A percentile compares a stretch with the other conserved stretches of the same genome.
phyloP scores from a whole-genome alignment of 2,329 filamentous ascomycete genomes.

The Colletotrichum orbiculare region DNA sequence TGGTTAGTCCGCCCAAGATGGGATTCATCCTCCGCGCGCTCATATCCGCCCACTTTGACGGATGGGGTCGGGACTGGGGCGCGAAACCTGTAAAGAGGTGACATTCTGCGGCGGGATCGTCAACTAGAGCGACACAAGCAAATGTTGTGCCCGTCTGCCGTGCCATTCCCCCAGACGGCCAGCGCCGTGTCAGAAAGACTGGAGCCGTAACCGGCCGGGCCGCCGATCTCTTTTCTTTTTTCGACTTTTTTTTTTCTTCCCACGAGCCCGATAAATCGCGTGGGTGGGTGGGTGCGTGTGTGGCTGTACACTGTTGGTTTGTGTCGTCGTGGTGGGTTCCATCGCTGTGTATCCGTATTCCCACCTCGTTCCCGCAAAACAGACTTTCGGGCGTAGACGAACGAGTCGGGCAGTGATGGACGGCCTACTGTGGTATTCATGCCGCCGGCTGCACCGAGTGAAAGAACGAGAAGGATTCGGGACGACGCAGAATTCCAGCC shows the following conservation, averaged over 20 bases:
- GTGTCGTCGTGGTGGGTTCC: no score
- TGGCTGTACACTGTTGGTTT: no score
- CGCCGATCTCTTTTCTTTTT: conserved; percentile 14
- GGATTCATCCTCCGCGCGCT: conserved; percentile 19
- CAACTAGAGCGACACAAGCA: not conserved
- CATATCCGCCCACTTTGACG: conserved; percentile 24
- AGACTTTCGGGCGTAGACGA: conserved; percentile 17
- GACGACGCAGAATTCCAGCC: not conserved
- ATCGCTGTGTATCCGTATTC: not conserved
- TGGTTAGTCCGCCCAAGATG: not conserved
- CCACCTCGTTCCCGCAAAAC: conserved; percentile 20
- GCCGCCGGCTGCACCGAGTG: conserved; percentile 26
- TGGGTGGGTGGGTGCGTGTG: no score
- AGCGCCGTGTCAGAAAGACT: conserved; percentile 21
- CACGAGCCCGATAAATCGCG: no score
- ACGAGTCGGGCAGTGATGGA: conserved; percentile 26
- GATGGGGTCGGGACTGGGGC: not conserved
- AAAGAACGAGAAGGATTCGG: not conserved
- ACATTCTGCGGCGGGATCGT: conserved; percentile 24
- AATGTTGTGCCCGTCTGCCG: conserved; percentile 1
- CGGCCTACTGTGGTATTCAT: not conserved
- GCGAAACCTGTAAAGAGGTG: conserved; percentile 18
- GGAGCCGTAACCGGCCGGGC: conserved; percentile 26
- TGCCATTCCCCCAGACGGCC: conserved; percentile 26
- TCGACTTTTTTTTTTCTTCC: no score